These are phyloP conservation scores for Leptoxyphium fumago DNA, from an alignment of 2,329 filamentous ascomycete genomes.

Conservation along the genomic window DNA sequence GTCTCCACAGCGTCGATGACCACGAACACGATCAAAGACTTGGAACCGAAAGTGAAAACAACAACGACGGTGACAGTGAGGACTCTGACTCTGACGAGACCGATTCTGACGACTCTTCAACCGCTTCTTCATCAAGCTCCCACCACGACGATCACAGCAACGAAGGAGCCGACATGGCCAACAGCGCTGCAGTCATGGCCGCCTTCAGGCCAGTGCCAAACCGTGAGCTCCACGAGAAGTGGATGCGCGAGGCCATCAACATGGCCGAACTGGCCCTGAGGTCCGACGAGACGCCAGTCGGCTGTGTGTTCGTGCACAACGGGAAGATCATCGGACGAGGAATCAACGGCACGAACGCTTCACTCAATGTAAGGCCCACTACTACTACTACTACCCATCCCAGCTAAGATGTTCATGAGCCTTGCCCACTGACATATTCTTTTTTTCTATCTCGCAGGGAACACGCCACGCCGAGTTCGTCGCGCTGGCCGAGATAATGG, in stretches of 20 bases:
- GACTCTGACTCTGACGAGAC: neutral
- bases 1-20: too few species aligned
- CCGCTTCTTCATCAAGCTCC: too few species aligned
- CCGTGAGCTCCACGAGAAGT: constrained; percentile 40
- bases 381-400: too few species aligned
- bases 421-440: neutral
- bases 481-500: constrained; percentile 55
- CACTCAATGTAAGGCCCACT: constrained; percentile 47
- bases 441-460: constrained; percentile 41
- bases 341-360: constrained; percentile 94
- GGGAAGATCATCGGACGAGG: constrained; percentile 69
- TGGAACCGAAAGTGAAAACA: neutral
- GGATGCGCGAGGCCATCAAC: constrained; percentile 72
- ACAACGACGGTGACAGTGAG: neutral
- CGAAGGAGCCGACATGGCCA: constrained; percentile 1
- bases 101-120: too few species aligned
- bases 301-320: constrained; percentile 79
- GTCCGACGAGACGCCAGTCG: constrained; percentile 88
- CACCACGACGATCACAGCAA: neutral
- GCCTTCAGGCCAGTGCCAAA: constrained; percentile 23
- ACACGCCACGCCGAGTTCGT: constrained; percentile 94
- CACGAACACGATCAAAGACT: neutral
- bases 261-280: constrained; percentile 80
- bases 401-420: neutral
- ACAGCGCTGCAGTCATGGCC: neutral